Conservation (phyloP, 768 basidiomycete genomes). For the Phanerochaete sordida region DNA sequence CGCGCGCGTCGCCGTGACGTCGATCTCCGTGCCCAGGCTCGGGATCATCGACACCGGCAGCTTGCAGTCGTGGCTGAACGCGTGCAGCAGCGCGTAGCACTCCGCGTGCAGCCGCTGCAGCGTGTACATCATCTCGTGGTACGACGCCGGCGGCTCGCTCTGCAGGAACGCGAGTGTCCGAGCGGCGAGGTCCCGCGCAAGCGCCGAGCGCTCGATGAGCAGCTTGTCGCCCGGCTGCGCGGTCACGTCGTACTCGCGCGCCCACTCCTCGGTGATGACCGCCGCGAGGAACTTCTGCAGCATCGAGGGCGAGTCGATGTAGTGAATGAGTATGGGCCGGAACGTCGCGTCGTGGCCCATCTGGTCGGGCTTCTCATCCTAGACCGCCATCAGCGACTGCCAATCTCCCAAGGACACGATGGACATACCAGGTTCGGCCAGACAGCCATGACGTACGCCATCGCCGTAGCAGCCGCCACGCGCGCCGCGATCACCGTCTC, state of each 20-base stretch:
- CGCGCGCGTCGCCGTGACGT: constrained; percentile 60
- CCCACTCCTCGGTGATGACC: constrained; percentile 91
- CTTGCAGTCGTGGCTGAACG: constrained; percentile 86
- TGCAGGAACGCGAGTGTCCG: constrained; percentile 75
- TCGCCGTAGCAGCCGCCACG: constrained; percentile 70
- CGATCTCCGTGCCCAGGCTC: constrained; percentile 70
- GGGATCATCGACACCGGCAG: constrained; percentile 79
- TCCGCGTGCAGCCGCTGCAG: constrained; percentile 79
- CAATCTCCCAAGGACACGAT: background rate
- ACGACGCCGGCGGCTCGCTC: constrained; percentile 67
- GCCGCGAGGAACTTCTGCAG: constrained; percentile 87
- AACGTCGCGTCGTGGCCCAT: constrained; percentile 68
- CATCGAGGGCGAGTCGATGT: constrained; percentile 86
- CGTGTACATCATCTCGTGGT: constrained; percentile 86
- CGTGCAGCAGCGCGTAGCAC: constrained; percentile 74
- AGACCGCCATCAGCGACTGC: no score
- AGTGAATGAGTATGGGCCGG: constrained; percentile 70
- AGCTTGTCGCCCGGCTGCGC: constrained; percentile 28
- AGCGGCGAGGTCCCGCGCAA: constrained; percentile 66
- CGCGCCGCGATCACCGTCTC: constrained; percentile 80
- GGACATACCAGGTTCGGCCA: constrained; percentile 62
- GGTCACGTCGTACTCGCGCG: constrained; percentile 46
- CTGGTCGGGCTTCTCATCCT: no score
- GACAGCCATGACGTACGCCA: constrained; percentile 63
- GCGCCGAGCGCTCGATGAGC: constrained; percentile 51